Conservation (phyloP, 371 early-diverging fungal genomes). For the Rhizopus delemar region DNA sequence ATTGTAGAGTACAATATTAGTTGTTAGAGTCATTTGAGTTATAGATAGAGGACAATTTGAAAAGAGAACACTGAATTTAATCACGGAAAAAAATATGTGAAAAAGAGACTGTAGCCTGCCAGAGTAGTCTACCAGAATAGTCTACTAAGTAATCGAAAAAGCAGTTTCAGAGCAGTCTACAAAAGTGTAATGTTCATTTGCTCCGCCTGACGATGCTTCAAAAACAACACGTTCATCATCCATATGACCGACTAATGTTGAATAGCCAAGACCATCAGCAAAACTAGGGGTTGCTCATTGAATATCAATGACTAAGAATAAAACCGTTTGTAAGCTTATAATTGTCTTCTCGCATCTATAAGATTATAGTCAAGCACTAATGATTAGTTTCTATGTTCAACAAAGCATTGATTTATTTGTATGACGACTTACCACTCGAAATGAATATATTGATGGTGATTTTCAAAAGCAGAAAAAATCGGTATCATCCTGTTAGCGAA, state of each 20-base stretch:
- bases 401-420: slow-evolving; percentile 14
- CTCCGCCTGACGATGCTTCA: slow-evolving; percentile 18
- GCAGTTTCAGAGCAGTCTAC: no score
- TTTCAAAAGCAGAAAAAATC: slow-evolving; percentile 10
- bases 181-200: no score
- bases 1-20: no score
- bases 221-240: slow-evolving; percentile 24
- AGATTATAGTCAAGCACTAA: slow-evolving; percentile 19
- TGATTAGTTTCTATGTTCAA: slow-evolving; percentile 17
- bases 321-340: slow-evolving; percentile 20
- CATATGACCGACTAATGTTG: slow-evolving; percentile 20
- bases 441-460: slow-evolving; percentile 7
- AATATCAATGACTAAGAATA: slow-evolving; percentile 15
- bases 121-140: no score
- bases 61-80: no score
- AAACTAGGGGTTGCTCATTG: slow-evolving; percentile 21
- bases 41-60: no score
- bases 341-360: slow-evolving; percentile 18
- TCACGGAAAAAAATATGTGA: no score
- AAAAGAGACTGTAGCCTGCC: no score
- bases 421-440: slow-evolving; percentile 8
- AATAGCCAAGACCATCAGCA: slow-evolving; percentile 22
- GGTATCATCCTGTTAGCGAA: slow-evolving; percentile 7
- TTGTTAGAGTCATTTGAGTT: no score
- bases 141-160: no score